Conservation (phyloP, 164 flowering plant species). For the Umbellularia californica region DNA sequence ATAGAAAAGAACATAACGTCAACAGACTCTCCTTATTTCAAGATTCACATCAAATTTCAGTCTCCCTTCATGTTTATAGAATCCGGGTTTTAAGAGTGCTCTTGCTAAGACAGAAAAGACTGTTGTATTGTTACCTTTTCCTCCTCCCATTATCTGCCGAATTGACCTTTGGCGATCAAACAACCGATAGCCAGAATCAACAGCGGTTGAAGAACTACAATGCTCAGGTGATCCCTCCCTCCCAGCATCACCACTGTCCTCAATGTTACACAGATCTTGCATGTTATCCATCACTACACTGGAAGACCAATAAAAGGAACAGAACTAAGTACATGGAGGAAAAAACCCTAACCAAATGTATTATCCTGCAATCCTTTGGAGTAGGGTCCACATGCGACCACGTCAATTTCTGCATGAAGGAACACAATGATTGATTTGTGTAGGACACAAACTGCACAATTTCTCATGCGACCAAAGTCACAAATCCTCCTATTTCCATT, state of each 20-base stretch:
- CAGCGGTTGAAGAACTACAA: constrained; percentile 16
- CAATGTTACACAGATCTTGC: constrained; percentile 22
- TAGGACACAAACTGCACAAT: no score
- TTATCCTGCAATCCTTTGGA: no score
- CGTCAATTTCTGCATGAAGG: no score
- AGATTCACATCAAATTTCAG: not conserved
- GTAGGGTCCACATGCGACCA: no score
- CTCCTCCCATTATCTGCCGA: constrained; percentile 32
- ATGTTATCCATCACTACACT: constrained; percentile 29
- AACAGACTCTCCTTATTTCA: not conserved
- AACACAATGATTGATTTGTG: no score
- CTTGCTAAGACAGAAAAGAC: not conserved
- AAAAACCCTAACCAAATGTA: no score
- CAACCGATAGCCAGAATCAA: constrained; percentile 17
- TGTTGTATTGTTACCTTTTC: constrained; percentile 24
- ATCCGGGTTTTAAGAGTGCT: not conserved
- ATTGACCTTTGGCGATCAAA: constrained; percentile 26
- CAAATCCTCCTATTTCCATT: no score
- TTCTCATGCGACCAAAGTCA: no score
- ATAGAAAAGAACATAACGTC: not conserved
- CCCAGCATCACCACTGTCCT: constrained; percentile 17
- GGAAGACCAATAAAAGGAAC: not conserved
- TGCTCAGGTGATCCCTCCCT: constrained; percentile 17
- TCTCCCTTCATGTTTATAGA: not conserved
- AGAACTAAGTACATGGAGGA: no score